A percentile compares a stretch with the other conserved stretches of the same genome.
phyloP scores from a whole-genome alignment of 371 early-diverging fungal genomes.

The Rhizopus arrhizus region DNA sequence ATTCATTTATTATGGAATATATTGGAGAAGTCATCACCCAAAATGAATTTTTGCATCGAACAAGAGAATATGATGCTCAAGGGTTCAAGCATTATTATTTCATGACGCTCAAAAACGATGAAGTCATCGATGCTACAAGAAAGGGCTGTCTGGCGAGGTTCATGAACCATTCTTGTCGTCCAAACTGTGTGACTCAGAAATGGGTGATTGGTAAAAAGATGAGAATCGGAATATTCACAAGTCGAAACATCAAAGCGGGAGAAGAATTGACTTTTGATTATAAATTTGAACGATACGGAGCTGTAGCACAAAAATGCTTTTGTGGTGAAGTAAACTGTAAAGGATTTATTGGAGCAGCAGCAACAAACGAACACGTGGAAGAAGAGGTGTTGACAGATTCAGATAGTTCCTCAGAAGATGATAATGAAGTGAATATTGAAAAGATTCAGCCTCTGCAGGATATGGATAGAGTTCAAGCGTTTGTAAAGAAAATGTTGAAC shows the following conservation, averaged over 20 bases:
- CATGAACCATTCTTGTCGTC: conserved; percentile 89
- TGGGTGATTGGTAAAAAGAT: conserved; percentile 79
- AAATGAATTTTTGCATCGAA: conserved; percentile 74
- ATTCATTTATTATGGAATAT: conserved; percentile 90
- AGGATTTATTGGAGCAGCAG: conserved; percentile 82
- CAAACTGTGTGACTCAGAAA: conserved; percentile 83
- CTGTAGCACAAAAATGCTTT: conserved; percentile 86
- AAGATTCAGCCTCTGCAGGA: conserved; percentile 37
- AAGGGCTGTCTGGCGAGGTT: conserved; percentile 86
- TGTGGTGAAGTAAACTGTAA: conserved; percentile 87
- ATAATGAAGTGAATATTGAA: conserved; percentile 4
- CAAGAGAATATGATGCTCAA: conserved; percentile 72
- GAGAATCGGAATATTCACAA: conserved; percentile 82
- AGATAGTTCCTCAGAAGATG: conserved; percentile 5
- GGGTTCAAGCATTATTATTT: conserved; percentile 94
- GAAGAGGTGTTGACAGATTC: conserved; percentile 1
- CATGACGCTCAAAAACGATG: conserved; percentile 87
- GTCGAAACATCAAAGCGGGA: conserved; percentile 63
- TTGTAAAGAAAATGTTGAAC: conserved; percentile 64
- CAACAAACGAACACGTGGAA: neutral
- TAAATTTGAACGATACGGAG: conserved; percentile 81
- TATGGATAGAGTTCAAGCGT: conserved; percentile 61
- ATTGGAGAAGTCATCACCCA: conserved; percentile 89
- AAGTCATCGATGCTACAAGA: conserved; percentile 89
- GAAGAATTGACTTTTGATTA: conserved; percentile 94